Base-by-base conservation (phyloP, 352 stramenopile species). In the Phytophthora boehmeriae region DNA sequence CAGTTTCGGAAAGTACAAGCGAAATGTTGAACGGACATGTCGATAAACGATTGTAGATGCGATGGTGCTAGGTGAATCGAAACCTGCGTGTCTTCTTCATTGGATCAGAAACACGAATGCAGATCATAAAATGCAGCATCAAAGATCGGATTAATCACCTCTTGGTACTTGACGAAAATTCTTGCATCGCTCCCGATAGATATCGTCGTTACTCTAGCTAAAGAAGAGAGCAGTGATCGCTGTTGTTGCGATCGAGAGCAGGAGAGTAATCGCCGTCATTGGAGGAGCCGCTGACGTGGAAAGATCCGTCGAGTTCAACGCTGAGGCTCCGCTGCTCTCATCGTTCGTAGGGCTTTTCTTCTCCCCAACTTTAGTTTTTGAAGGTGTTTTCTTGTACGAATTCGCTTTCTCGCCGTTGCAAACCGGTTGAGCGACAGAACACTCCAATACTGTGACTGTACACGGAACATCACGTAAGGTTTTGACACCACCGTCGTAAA, bases 341-440 rank as follows among this genome's bases (percentile, higher is more conserved):
- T 56, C 54, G 28, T 76, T 76, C 30, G 57, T 62, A 11, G 63
- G 68, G 0, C 36, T 59, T 34, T 56, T 41, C 38, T 70, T 74
- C 19, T 78, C 66, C 23, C 66, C 61, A 19, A 75, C 57, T 43
- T 67, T 70, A 5, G 56, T 67, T 5, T 28, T 58, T 20, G 44
- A 47, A 13, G 32, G 9, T n/a, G 38, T 32, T 28, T 89, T 77
- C 61, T 71, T 69, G 25, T 68, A 75, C 0, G 59, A 44, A 36
- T 92, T 92, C 20, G 80, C 76, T 54, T 87, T 83, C 46, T 80
- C 74, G 25, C 72, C 72, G 4, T 75, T 80, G 70, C 82, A 90
- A 23, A 76, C 44, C 25, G 80, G 82, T 50, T 90, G 78, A 20
- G 59, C 62, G 0, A 57, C 55, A 0, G 71, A 71, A 54, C 82